Percentiles rank a stretch among this genome's conserved stretches.
Conservation (phyloP, 495 filamentous ascomycete genomes). For the Podospora sp. region DNA sequence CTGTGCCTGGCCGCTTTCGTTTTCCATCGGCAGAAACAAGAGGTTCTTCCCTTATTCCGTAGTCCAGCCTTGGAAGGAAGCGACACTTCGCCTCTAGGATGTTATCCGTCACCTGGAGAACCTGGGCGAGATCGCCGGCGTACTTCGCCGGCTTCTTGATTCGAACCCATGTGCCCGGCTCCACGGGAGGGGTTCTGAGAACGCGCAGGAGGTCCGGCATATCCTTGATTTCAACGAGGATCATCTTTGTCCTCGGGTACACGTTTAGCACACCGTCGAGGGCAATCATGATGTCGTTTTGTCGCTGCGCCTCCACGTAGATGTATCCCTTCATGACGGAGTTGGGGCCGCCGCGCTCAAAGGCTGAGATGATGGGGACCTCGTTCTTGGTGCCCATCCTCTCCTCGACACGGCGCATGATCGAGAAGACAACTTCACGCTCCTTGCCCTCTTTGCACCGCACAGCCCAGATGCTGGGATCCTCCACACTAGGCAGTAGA, state of each 20-base stretch:
- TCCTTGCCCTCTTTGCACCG: constrained; percentile 95
- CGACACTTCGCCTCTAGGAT: constrained; percentile 84
- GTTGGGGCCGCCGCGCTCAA: constrained; percentile 76
- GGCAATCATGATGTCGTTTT: constrained; percentile 79
- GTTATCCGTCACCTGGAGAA: constrained; percentile 90
- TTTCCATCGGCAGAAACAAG: constrained; percentile 63
- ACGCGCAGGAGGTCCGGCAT: constrained; percentile 95
- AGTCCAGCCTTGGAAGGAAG: constrained; percentile 88
- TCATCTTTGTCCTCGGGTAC: constrained; percentile 79
- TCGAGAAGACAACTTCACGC: constrained; percentile 79
- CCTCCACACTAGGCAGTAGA: constrained; percentile 89
- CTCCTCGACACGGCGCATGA: constrained; percentile 87
- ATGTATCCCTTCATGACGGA: constrained; percentile 86
- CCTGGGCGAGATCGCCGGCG: constrained; percentile 85
- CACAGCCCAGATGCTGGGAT: constrained; percentile 94
- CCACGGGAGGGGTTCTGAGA: constrained; percentile 79
- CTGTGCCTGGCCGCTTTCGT: constrained; percentile 70
- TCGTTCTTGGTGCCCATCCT: constrained; percentile 71
- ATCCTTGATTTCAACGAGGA: constrained; percentile 92
- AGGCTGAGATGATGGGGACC: constrained; percentile 79
- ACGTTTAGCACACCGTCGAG: constrained; percentile 79
- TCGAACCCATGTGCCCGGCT: constrained; percentile 89
- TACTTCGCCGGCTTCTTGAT: constrained; percentile 81
- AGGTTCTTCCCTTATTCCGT: constrained; percentile 79
- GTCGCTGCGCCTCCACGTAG: constrained; percentile 87